Conservation (phyloP, 495 filamentous ascomycete species). For the Chaetomium tenue region DNA sequence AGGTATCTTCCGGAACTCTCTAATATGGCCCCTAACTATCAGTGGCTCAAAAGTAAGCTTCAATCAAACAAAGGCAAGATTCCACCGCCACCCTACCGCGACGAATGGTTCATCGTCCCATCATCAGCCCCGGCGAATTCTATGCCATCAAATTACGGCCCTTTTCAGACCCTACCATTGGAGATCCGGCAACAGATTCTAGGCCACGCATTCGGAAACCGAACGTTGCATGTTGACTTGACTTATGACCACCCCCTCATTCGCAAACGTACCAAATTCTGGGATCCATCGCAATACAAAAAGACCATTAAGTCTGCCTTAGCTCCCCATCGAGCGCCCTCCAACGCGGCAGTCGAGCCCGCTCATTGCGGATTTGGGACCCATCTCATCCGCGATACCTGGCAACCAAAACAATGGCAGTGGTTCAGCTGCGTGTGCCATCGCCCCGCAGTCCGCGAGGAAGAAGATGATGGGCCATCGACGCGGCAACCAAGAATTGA, state of each 20-base stretch:
- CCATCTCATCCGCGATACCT: conserved; percentile 12
- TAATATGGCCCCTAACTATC: not conserved
- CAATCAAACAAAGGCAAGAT: not conserved
- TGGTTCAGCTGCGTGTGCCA: conserved; percentile 33
- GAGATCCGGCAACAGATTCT: conserved; percentile 29
- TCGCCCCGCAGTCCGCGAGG: not conserved
- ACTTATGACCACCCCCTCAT: conserved; percentile 21
- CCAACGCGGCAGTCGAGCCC: too few relatives aligned
- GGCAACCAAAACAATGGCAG: conserved; percentile 19
- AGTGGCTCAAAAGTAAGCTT: not conserved
- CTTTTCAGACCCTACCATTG: conserved; percentile 21
- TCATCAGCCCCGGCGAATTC: not conserved
- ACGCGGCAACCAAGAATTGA: not conserved
- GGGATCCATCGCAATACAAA: not conserved
- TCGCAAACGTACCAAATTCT: conserved; percentile 8
- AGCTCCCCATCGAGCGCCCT: not conserved
- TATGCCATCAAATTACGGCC: conserved; percentile 1
- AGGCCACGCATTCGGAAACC: conserved; percentile 26
- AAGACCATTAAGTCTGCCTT: not conserved
- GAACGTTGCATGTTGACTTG: conserved; percentile 27
- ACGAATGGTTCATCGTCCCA: not conserved
- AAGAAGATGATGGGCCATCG: not conserved
- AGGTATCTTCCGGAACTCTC: too few relatives aligned
- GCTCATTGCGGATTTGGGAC: not conserved
- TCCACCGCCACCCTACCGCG: not conserved